Base-by-base conservation (phyloP, 495 filamentous ascomycete species). In the Coniosporium apollinis region DNA sequence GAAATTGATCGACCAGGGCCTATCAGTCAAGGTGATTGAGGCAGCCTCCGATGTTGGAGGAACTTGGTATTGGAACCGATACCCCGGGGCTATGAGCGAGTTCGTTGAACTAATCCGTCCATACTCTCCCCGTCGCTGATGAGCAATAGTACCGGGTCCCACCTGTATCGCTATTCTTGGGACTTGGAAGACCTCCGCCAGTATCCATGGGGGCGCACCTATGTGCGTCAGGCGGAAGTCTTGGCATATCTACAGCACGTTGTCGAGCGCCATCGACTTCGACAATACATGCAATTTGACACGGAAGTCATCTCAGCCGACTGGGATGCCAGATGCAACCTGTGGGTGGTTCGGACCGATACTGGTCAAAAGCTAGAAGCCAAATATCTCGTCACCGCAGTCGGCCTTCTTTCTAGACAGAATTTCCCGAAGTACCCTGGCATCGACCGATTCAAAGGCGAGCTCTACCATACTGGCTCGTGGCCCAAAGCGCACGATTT, bases 91-190 rank as follows among this genome's bases (percentile, higher is more conserved):
- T 31, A 31, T 31, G 29, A 8, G 7, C 29, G 29, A 31, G 29
- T 31, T 8, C 6, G 29, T 16, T 16, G 29, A 31, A 7, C 16
- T 6, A 16, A 7, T 6, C 7, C 29, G 9, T 30, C 6, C 8
- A 5, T 30, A 37, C 9, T 5, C 22, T 11, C 34, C 21, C 34
- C 22, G 22, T 8, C 5, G 20, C 31, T 31, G 25, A 42, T 37
- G 7, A n/a, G 10, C n/a, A 33, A 28, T 26, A 39, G 30, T 17
- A 43, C 46, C 5, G 41, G 40, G 29, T 38, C 34, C 30, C 38
- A 24, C 28, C 20, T 38, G 16, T 51, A 51, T 30, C 34, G 39
- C 9, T 51, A 36, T 38, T 46, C 44, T n/a, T 50, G 38, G 39
- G 47, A 50, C 34, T 31, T 22, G 10, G 44, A 50, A 14, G 39